Percentiles rank a stretch among this genome's conserved stretches.
Conservation (phyloP, 768 basidiomycete species). For the Rhizopogon roseolus region DNA sequence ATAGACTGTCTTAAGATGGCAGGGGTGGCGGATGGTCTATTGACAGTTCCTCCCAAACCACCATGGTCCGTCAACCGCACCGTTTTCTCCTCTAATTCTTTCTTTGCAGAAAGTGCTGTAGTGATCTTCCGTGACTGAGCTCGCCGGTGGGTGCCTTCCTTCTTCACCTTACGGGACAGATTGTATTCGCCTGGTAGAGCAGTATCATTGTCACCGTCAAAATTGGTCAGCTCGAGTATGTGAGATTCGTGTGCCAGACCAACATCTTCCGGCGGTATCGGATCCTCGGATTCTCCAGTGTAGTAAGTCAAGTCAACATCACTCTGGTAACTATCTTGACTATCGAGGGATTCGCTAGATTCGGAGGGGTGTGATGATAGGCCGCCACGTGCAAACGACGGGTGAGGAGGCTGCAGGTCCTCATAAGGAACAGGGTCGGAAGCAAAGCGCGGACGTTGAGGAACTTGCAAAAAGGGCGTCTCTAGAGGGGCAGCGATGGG, state of each 20-base stretch:
- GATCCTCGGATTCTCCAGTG: slow-evolving; percentile 28
- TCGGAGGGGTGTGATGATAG: slow-evolving; percentile 5
- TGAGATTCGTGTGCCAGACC: slow-evolving; percentile 40
- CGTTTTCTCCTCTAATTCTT: slow-evolving; percentile 8
- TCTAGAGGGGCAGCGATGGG: slow-evolving; percentile 17
- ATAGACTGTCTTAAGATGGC: slow-evolving; percentile 12
- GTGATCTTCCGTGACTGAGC: slow-evolving; percentile 32
- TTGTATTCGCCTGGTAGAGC: slow-evolving; percentile 50
- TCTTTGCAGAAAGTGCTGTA: slow-evolving; percentile 8
- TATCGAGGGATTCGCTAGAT: slow-evolving; percentile 24
- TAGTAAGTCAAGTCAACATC: slow-evolving; percentile 41
- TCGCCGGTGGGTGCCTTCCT: slow-evolving; percentile 59
- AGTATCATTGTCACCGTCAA: slow-evolving; percentile 69
- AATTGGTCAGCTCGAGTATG: slow-evolving; percentile 67
- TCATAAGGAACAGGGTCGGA: slow-evolving; percentile 8
- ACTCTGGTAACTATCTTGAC: slow-evolving; percentile 25
- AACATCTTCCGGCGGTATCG: slow-evolving; percentile 27
- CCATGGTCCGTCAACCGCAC: not conserved
- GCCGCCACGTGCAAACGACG: slow-evolving; percentile 17
- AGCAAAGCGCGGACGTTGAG: slow-evolving; percentile 12
- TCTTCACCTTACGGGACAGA: slow-evolving; percentile 48
- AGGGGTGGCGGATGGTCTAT: not conserved
- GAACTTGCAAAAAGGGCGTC: slow-evolving; percentile 2
- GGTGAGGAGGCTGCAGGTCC: slow-evolving; percentile 33
- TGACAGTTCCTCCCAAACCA: not conserved